phyloP scores from a whole-genome alignment of 352 stramenopile species.

The Phytophthora multivora region DNA sequence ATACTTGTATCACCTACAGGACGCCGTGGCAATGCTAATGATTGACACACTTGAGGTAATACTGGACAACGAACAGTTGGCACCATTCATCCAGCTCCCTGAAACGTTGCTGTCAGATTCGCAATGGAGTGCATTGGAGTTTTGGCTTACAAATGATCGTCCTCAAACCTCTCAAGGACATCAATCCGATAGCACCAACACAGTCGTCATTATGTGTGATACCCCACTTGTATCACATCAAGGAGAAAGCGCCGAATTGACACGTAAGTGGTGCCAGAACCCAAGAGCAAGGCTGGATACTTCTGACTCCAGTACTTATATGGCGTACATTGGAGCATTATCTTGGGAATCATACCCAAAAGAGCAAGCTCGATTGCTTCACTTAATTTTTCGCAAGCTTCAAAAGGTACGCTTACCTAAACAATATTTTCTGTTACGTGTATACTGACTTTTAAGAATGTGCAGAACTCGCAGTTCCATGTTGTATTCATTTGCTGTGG shows the following conservation, averaged over 20 bases:
- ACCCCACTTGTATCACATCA: slow-evolving; percentile 35
- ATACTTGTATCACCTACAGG: slow-evolving; percentile 34
- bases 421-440: neutral
- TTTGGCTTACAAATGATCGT: slow-evolving; percentile 15
- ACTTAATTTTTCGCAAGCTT: slow-evolving; percentile 44
- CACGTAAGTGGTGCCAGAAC: slow-evolving; percentile 21
- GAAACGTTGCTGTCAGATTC: slow-evolving; percentile 31
- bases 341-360: slow-evolving; percentile 51
- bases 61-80: slow-evolving; percentile 13
- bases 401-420: slow-evolving; percentile 22
- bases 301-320: neutral
- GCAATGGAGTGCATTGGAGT: slow-evolving; percentile 47
- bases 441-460: neutral
- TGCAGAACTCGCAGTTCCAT: slow-evolving; percentile 42
- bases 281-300: neutral
- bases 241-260: slow-evolving; percentile 11
- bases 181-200: slow-evolving; percentile 6
- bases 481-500: slow-evolving; percentile 54
- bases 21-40: slow-evolving; percentile 31
- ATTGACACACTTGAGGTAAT: slow-evolving; percentile 53
- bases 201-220: slow-evolving; percentile 62
- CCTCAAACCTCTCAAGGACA: neutral
- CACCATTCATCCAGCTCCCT: slow-evolving; percentile 36
- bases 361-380: slow-evolving; percentile 42
- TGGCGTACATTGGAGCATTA: neutral